Percentiles rank a stretch among this genome's conserved stretches.
Conservation (phyloP, 2,329 filamentous ascomycete genomes). For the Aspergillus candidus region DNA sequence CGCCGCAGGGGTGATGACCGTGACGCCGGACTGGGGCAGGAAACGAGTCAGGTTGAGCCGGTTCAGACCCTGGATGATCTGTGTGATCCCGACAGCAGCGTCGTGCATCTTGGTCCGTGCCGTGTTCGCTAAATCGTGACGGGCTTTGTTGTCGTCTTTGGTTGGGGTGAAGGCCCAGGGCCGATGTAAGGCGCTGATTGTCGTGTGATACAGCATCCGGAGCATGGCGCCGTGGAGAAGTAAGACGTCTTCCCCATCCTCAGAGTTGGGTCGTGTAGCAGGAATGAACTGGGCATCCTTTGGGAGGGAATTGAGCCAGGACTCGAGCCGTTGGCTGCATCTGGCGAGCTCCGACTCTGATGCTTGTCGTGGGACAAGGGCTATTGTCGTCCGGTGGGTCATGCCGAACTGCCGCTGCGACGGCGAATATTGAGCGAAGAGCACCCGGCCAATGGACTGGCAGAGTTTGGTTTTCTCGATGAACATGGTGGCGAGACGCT, state of each 20-base stretch:
- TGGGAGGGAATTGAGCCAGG: conserved; percentile 66
- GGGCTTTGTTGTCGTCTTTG: conserved; percentile 37
- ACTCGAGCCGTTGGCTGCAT: conserved; percentile 68
- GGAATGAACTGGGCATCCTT: conserved; percentile 62
- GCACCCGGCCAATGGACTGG: conserved; percentile 75
- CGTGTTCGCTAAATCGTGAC: conserved; percentile 59
- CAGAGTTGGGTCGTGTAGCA: conserved; percentile 55
- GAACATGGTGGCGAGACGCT: conserved; percentile 73
- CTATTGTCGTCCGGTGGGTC: conserved; percentile 67
- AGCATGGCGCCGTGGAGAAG: conserved; percentile 71
- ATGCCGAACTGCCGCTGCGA: conserved; percentile 66
- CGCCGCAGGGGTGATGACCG: conserved; percentile 77
- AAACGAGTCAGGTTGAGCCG: conserved; percentile 64
- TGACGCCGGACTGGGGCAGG: conserved; percentile 77
- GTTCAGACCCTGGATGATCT: conserved; percentile 68
- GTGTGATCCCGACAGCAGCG: conserved; percentile 72
- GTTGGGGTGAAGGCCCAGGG: conserved; percentile 69
- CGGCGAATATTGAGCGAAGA: conserved; percentile 82
- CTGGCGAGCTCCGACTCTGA: conserved; percentile 67
- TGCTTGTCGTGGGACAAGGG: conserved; percentile 76
- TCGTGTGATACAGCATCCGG: conserved; percentile 87
- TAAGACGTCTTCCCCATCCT: conserved; percentile 42
- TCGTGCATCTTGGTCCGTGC: conserved; percentile 74
- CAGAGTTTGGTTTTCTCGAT: conserved; percentile 83
- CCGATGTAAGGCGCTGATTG: conserved; percentile 78